Base-by-base conservation (phyloP, 108 stramenopile species). In the Fragilariopsis cylindrus region DNA sequence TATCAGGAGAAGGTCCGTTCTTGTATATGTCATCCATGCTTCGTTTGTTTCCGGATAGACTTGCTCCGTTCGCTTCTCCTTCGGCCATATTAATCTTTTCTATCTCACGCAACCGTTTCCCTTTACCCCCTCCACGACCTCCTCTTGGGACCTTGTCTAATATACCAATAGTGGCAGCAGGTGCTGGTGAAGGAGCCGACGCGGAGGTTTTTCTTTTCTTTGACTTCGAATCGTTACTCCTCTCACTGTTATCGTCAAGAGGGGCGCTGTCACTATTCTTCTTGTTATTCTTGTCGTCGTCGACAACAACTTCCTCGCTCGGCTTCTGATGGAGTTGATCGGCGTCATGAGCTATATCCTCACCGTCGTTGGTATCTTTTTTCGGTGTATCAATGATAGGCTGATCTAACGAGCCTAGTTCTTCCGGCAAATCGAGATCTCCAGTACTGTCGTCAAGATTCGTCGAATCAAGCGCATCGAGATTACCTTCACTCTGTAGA, bases 51-150 rank as follows among this genome's bases (percentile, higher is more conserved):
- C 64, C 71, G 48, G 65, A 52, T 3, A 56, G n/a, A 56, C 64
- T 62, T 15, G 65, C 48, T 45, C 67, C 69, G 12, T 21, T 41
- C 19, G 53, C 46, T 5, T 55, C 60, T 15, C 54, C 60, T 16
- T 68, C 77, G 8, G 77, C 64, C 43, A 62, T 39, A 41, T 62
- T 63, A n/a, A 63, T 63, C 62, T 79, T 72, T 7, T 72, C 66
- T 19, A 79, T 79, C 47, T 75, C 81, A 9, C 75, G 74, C 5
- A 81, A 71, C 11, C 75, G 70, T 41, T 81, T 81, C 58, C 81
- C 81, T 55, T 76, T 81, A 5, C 74, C 73, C 45, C 58, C 72
- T n/a, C 79, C 79, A 47, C 74, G 73, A 16, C 75, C 30, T 4
- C 62, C 68, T 45, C 72, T 57, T 15, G 60, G 72, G 12, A 58